phyloP scores from a whole-genome alignment of 179 eudicot genomes.

The Gypsophila paniculata region DNA sequence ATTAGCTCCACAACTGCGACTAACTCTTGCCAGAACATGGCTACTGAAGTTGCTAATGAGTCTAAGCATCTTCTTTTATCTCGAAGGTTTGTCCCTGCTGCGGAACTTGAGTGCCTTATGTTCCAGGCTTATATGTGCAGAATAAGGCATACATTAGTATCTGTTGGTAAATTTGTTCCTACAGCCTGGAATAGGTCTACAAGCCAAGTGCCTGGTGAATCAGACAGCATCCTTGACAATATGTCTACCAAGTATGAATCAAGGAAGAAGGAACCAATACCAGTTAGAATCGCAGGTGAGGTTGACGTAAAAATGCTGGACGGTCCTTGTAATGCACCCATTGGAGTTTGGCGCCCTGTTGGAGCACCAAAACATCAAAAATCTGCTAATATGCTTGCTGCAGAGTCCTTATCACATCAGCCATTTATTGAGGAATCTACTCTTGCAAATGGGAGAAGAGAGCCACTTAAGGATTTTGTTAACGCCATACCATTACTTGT shows the following conservation, averaged over 20 bases:
- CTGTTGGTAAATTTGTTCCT: slow-evolving; percentile 42
- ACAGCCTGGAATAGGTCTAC: slow-evolving; percentile 40
- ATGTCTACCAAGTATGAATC: slow-evolving; percentile 55
- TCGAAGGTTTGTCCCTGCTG: slow-evolving; percentile 63
- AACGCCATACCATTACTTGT: slow-evolving; percentile 83
- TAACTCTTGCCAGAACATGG: slow-evolving; percentile 36
- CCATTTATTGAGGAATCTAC: slow-evolving; percentile 59
- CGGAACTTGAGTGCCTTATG: slow-evolving; percentile 78
- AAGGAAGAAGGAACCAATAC: slow-evolving; percentile 79
- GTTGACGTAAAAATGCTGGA: slow-evolving; percentile 64
- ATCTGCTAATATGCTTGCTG: slow-evolving; percentile 38
- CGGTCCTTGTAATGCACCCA: slow-evolving; percentile 68
- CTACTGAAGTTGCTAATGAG: slow-evolving; percentile 35
- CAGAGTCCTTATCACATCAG: slow-evolving; percentile 55
- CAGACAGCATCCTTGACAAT: slow-evolving; percentile 48
- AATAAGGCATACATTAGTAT: slow-evolving; percentile 65
- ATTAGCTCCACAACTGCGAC: slow-evolving; percentile 39
- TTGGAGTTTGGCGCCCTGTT: slow-evolving; percentile 98
- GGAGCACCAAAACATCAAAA: slow-evolving; percentile 68
- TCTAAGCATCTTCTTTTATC: slow-evolving; percentile 50
- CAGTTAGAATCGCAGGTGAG: slow-evolving; percentile 92
- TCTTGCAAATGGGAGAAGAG: slow-evolving; percentile 59
- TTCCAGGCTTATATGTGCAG: slow-evolving; percentile 93
- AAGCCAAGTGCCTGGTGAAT: slow-evolving; percentile 48
- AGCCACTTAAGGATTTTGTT: slow-evolving; percentile 83